Evolutionary conservation across 1,284 basidiomycete genomes (phyloP).

Genomic region (Cystobasidium slooffiae): DNA sequence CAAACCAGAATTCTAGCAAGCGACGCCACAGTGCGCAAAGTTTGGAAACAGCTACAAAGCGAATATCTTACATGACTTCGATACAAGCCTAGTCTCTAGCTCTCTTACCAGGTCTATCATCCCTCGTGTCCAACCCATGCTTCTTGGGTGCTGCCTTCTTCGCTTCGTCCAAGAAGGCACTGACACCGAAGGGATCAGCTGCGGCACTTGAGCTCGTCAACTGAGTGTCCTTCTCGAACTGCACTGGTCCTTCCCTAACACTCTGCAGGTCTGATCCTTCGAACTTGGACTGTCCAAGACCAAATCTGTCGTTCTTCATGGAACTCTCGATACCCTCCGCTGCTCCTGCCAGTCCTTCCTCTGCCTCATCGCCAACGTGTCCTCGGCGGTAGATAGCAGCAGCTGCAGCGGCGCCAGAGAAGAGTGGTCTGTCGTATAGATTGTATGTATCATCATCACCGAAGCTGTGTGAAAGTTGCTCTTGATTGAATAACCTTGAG

Average conservation of each 20-base stretch:
- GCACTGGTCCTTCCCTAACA: slow-evolving; percentile 84
- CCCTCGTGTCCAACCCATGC: slow-evolving; percentile 60
- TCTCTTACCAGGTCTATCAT: slow-evolving; percentile 28
- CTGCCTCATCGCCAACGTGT: slow-evolving; percentile 74
- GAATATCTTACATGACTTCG: neutral
- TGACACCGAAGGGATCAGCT: slow-evolving; percentile 93
- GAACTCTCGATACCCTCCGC: slow-evolving; percentile 90
- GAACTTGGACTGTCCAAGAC: slow-evolving; percentile 85
- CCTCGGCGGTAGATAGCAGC: slow-evolving; percentile 95
- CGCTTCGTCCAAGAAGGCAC: slow-evolving; percentile 95
- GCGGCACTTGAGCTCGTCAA: slow-evolving; percentile 45
- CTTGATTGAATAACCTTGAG: slow-evolving; percentile 95
- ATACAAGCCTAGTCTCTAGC: slow-evolving; percentile 3
- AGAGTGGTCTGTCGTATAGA: slow-evolving; percentile 91
- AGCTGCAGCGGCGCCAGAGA: slow-evolving; percentile 92
- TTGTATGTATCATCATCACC: slow-evolving; percentile 92
- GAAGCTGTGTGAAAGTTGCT: slow-evolving; percentile 77
- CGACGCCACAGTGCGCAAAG: neutral
- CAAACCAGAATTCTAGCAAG: neutral
- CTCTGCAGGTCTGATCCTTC: slow-evolving; percentile 84
- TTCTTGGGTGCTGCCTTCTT: slow-evolving; percentile 85
- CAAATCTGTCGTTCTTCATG: slow-evolving; percentile 91
- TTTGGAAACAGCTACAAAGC: neutral
- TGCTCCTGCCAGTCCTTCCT: slow-evolving; percentile 82
- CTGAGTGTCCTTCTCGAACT: slow-evolving; percentile 94